A percentile compares a stretch with the other conserved stretches of the same genome.
These are phyloP conservation scores for Waitea zeae DNA, from an alignment of 1,284 basidiomycete species.

Conservation along the genomic window DNA sequence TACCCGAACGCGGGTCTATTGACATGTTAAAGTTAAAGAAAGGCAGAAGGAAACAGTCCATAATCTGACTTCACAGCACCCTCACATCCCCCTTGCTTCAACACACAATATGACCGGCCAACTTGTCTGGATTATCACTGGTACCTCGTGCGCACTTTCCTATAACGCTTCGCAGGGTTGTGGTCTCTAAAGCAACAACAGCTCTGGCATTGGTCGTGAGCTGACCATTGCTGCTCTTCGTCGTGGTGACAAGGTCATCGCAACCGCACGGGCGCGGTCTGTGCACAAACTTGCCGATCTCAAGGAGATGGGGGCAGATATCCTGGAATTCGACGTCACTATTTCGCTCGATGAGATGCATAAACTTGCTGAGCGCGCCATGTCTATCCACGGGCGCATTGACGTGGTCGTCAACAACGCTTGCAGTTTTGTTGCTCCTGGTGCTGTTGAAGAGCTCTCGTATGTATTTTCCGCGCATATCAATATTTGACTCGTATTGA, in stretches of 20 bases:
- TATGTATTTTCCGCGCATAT: background rate
- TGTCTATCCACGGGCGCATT: slow-evolving; percentile 4
- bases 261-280: slow-evolving; percentile 5
- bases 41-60: no score
- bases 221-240: slow-evolving; percentile 5
- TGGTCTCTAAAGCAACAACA: background rate
- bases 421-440: background rate
- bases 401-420: slow-evolving; percentile 7
- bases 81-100: no score
- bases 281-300: slow-evolving; percentile 3
- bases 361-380: slow-evolving; percentile 1
- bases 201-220: slow-evolving; percentile 4
- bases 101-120: background rate
- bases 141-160: slow-evolving; percentile 2
- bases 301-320: slow-evolving; percentile 5
- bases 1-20: no score
- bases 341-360: background rate
- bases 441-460: background rate
- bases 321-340: slow-evolving; percentile 7
- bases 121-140: slow-evolving; percentile 1
- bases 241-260: slow-evolving; percentile 7
- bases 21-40: no score
- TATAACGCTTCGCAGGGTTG: background rate
- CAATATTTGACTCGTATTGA: no score
- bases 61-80: no score